Evolutionary conservation across 257 asterid species (phyloP).

Genomic region (Vinca minor): DNA sequence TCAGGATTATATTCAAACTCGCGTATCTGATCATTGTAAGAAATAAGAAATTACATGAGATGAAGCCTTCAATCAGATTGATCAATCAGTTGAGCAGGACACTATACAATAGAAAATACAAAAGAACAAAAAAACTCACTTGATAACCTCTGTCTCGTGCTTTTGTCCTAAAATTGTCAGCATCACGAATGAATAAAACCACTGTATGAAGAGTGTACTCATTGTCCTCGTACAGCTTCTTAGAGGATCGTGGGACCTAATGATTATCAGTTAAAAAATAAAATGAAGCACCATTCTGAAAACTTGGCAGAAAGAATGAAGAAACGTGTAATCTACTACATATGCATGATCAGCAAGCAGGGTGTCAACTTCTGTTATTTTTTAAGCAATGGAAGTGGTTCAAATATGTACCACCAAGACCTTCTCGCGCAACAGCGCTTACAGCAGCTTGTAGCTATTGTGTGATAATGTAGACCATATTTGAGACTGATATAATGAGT

Average conservation of each 20-base stretch:
- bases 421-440: too few relatives aligned
- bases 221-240: slow-evolving; percentile 77
- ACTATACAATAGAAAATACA: neutral
- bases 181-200: slow-evolving; percentile 78
- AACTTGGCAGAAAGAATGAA: neutral
- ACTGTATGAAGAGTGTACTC: slow-evolving; percentile 77
- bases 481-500: neutral
- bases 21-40: slow-evolving; percentile 48
- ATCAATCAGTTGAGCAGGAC: neutral
- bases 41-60: slow-evolving; percentile 19
- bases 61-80: slow-evolving; percentile 6
- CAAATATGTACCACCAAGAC: neutral
- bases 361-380: neutral
- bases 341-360: too few relatives aligned
- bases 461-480: neutral
- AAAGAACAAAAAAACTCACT: slow-evolving; percentile 43
- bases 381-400: neutral
- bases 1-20: slow-evolving; percentile 64
- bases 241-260: slow-evolving; percentile 95
- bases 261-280: neutral
- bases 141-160: slow-evolving; percentile 76
- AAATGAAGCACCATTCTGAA: neutral
- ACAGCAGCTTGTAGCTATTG: too few relatives aligned
- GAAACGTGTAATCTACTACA: neutral
- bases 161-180: slow-evolving; percentile 76